These are phyloP conservation scores for Phaffomyces thermotolerans DNA, from an alignment of 805 yeast species.

Conservation along the genomic window DNA sequence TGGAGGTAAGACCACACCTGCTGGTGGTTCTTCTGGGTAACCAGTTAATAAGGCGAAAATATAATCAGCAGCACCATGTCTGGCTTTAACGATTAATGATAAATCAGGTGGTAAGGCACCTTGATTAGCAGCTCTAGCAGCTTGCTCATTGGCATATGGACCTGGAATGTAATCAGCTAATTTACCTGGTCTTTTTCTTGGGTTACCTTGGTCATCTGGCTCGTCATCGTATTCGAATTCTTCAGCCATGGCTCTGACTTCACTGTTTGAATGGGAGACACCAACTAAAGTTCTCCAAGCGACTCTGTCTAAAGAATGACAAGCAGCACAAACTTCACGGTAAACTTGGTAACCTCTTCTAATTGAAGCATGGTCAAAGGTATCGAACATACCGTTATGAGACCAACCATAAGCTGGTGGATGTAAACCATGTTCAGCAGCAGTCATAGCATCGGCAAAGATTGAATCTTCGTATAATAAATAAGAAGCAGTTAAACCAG, in stretches of 20 bases:
- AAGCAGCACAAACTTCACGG: constrained; percentile 98
- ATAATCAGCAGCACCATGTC: constrained; percentile 97
- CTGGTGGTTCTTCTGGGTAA: constrained; percentile 98
- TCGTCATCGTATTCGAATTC: constrained; percentile 98
- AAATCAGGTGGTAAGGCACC: constrained; percentile 99
- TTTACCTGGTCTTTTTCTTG: constrained; percentile 97
- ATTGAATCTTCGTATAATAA: constrained; percentile 75
- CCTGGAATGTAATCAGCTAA: constrained; percentile 91
- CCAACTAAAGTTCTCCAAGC: constrained; percentile 99
- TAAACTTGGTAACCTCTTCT: constrained; percentile 99
- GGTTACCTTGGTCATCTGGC: constrained; percentile 97
- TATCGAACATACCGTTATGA: constrained; percentile 83
- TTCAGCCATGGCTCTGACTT: constrained; percentile 89
- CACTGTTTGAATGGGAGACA: constrained; percentile 86
- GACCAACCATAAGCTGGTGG: constrained; percentile 92
- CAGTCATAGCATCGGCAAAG: constrained; percentile 94
- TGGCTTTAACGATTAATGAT: constrained; percentile 94
- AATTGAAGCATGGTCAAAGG: constrained; percentile 91
- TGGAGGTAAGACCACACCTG: constrained; percentile 87
- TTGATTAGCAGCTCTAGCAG: constrained; percentile 99
- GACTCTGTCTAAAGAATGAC: constrained; percentile 93
- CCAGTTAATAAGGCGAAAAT: constrained; percentile 93
- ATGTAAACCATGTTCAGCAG: constrained; percentile 98
- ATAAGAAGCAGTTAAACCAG: constrained; percentile 78
- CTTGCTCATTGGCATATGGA: constrained; percentile 97